Base-by-base conservation (phyloP, 2,329 filamentous ascomycete species). In the Talaromyces sp. region DNA sequence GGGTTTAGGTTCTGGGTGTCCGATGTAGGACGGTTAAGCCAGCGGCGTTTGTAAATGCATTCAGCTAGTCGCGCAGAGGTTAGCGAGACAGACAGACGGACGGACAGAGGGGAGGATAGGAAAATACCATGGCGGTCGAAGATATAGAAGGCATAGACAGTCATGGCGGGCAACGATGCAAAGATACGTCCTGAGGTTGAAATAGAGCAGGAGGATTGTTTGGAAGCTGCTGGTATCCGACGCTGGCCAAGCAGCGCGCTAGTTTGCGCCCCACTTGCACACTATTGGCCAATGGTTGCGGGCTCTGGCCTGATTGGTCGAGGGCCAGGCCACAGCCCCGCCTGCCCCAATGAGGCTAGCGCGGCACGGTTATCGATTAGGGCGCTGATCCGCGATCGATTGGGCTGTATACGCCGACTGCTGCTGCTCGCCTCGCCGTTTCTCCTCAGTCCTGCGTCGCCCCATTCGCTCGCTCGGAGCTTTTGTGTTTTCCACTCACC, bases 101-200 rank as follows among this genome's bases (percentile, higher is more conserved):
- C 42, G 55, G 27, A 30, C 27, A 44, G 40, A 53, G 12, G 7
- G 40, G 54, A 23, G 31, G 31, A 85, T 73, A 23, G 23, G 23
- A 23, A 23, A 23, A 23, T 84, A 97, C 95, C 96, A 79, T 99
- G 95, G 67, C 95, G 89, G 80, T 99, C 95, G 76, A 99, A 99
- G 74, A 99, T 97, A 83, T 96, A 96, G 80, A 99, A 96, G 63
- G 92, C 93, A 80, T 96, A 98, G 77, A 98, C 90, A 64, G 90
- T 88, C 95, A 99, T 98, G 73, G 69, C 81, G 75, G 28, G n/a
- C n/a, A 18, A 27, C 3, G 33, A 50, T 18, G 5, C 14, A 7
- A 14, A 7, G 42, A 47, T n/a, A 14, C 42, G 42, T 47, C 12
- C 44, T 47, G 50, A 53, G 50, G 50, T 53, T 53, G 50, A 53